Percentiles rank a stretch among this genome's conserved stretches.
Evolutionary conservation across 768 basidiomycete genomes (phyloP).

Genomic region (Boletus fagicola): DNA sequence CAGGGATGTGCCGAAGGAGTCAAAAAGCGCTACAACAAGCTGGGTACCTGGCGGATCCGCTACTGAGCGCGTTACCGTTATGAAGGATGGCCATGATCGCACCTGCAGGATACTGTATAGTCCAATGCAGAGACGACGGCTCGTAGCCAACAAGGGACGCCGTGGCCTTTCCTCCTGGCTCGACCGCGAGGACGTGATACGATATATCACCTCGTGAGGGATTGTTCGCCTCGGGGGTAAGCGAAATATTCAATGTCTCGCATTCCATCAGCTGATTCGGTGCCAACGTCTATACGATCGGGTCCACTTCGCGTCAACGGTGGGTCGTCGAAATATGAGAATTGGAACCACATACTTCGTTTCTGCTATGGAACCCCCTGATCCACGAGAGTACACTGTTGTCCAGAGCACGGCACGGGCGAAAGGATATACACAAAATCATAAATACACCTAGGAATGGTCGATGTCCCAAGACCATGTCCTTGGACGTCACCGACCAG

Average conservation of each 20-base stretch:
- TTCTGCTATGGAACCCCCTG: neutral
- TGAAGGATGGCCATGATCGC: conserved; percentile 13
- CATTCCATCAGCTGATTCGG: conserved; percentile 14
- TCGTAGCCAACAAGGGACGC: conserved; percentile 37
- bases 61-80: neutral
- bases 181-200: conserved; percentile 44
- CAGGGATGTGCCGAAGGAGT: conserved; percentile 42
- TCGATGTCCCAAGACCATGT: conserved; percentile 15
- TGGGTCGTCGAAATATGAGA: neutral
- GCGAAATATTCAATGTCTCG: conserved; percentile 8
- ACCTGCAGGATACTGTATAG: conserved; percentile 41
- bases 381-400: neutral
- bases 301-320: neutral
- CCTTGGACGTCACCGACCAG: neutral
- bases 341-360: conserved; percentile 5
- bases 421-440: conserved; percentile 1
- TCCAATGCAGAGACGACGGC: conserved; percentile 36
- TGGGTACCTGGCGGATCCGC: conserved; percentile 35
- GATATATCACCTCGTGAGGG: conserved; percentile 21
- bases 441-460: conserved; percentile 1
- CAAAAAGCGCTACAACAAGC: conserved; percentile 44
- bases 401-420: conserved; percentile 4
- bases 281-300: neutral
- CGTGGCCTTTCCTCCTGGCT: conserved; percentile 35
- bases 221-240: neutral